These are phyloP conservation scores for Candida dajiaensis DNA, from an alignment of 805 yeast genomes.

Conservation along the genomic window DNA sequence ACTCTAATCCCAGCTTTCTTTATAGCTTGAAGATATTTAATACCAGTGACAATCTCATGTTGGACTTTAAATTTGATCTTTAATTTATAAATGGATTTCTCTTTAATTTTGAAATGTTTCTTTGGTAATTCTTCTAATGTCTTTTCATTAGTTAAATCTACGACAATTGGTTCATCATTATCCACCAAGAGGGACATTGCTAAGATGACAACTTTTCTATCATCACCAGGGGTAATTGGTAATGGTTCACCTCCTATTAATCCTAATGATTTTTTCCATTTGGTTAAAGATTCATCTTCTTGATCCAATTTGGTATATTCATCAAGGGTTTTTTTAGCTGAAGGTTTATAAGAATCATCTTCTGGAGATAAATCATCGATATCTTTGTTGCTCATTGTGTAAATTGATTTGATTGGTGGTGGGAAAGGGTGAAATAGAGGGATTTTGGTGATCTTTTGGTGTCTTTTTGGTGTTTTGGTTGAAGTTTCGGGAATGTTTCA, in stretches of 20 bases:
- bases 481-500: too few relatives aligned
- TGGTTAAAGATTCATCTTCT: slow-evolving; percentile 82
- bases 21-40: slow-evolving; percentile 77
- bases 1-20: slow-evolving; percentile 86
- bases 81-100: slow-evolving; percentile 67
- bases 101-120: slow-evolving; percentile 71
- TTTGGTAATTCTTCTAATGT: slow-evolving; percentile 53
- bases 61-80: slow-evolving; percentile 77
- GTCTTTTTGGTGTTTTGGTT: too few relatives aligned
- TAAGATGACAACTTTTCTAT: slow-evolving; percentile 70
- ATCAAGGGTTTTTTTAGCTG: slow-evolving; percentile 67
- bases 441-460: too few relatives aligned
- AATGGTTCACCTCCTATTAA: slow-evolving; percentile 51
- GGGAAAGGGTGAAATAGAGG: too few relatives aligned
- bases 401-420: too few relatives aligned
- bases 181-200: slow-evolving; percentile 69
- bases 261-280: slow-evolving; percentile 90
- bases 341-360: slow-evolving; percentile 47
- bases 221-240: slow-evolving; percentile 62
- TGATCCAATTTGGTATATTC: slow-evolving; percentile 83
- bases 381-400: not conserved
- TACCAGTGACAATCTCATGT: slow-evolving; percentile 86
- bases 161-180: slow-evolving; percentile 62
- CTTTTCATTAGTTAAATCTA: slow-evolving; percentile 59
- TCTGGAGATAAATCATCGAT: slow-evolving; percentile 58